Evolutionary conservation across 2,329 filamentous ascomycete genomes (phyloP), one percentile per base, ranked within the genome.

Genomic region (Botrytis squamosa): DNA sequence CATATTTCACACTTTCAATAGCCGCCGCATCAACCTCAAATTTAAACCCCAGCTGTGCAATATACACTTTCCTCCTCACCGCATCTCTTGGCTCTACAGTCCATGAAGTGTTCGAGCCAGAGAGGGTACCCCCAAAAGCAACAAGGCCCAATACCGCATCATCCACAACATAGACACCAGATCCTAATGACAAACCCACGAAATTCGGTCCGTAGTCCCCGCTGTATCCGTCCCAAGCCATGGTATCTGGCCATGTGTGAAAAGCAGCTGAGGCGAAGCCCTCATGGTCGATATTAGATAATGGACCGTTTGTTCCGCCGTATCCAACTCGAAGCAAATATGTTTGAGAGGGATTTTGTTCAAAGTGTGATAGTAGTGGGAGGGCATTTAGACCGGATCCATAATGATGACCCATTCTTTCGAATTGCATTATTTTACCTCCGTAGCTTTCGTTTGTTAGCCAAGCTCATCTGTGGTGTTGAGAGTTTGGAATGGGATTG

Each of bases 391-490:
- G 85, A 0, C 84, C 86, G 0, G 87, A 89, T 29, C 88, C 88
- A 76, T 90, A 90, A 80, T 90, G 88, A 77, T 90, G 88, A 74
- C 89, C 85, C 79, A 88, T 86, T 7, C 85, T 81, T 75, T 86
- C 84, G 29, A 84, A 83, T 12, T 83, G 81, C 42, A 78, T 74
- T 18, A 84, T 77, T 75, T 85, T 84, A 2, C 77, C 75, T 14
- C 70, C 70, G n/a, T 72, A 72, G 33, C 12, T 74, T 72, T 5
- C 46, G n/a, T 22, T 59, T 7, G 16, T 60, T 52, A 68, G 46
- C 64, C 3, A 3, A 14, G 7, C 20, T 20, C 4, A 5, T 33
- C 7, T 9, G 25, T 33, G 42, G 7, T 8, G 1, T 6, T 20
- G 42, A n/a, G n/a, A 0, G 2, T 25, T 66, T 25, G 20, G 4